Base-by-base conservation (phyloP, 441 rosid genomes). In the Brassica balearica region DNA sequence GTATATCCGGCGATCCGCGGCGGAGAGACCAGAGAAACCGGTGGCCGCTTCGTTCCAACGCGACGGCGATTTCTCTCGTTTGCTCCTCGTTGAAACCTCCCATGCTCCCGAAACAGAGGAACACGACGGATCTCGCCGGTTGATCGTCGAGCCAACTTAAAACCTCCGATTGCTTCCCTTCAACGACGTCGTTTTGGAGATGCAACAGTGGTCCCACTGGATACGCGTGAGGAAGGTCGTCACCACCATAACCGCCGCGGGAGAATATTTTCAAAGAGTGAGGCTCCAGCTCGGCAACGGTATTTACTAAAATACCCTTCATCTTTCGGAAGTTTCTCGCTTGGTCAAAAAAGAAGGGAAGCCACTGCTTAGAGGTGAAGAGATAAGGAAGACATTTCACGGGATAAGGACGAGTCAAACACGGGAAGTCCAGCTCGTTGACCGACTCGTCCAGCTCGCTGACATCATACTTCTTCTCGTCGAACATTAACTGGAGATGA, bases 51-150 rank as follows among this genome's bases (percentile, higher is more conserved):
- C 58, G 63, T 36, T 90, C 91, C 0, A 92, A 68, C 1, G 85
- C 91, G 1, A 8, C 6, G 0, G 88, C 93, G 0, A 89, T 84
- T 48, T 87, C 90, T 65, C 65, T 83, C 23, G 85, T 75, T 48
- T 89, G 93, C 2, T 84, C 84, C 34, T n/a, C 77, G 19, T 5
- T 62, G 8, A 91, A 85, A 53, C 89, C 75, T 68, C 94, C 94
- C 86, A 15, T 48, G 80, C 90, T 90, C 75, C 96, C 94, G 38
- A 90, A 92, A 66, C 95, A 90, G 10, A 90, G 77, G 78, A 90
- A 92, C 56, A 88, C 85, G 0, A 90, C 94, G 0, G 95, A 89
- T 2, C 68, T 68, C 0, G 38, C 69, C 1, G 90, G 87, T 17
- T 89, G 93, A 34, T 77, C 75, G 43, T 90, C 90, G 0, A 92